Base-by-base conservation (phyloP, 495 filamentous ascomycete genomes). In the Daldinia bambusicola region DNA sequence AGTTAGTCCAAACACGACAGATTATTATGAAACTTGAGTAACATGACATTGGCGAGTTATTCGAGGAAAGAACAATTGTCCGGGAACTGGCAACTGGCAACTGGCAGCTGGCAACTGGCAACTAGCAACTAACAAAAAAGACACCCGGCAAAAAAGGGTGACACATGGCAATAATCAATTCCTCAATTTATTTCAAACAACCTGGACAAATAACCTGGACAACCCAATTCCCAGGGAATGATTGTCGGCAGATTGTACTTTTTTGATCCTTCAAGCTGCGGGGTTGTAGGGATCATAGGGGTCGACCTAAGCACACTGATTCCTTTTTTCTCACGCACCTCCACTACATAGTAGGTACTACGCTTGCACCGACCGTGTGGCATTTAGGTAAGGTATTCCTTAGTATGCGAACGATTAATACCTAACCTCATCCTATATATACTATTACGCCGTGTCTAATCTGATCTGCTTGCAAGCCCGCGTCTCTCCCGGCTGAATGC, bases 231-330 rank as follows among this genome's bases (percentile, higher is more conserved):
- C 6, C 36, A 62, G 56, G 62, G 20, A 57, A 60, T 56, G 69
- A 72, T 72, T 64, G 22, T 63, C 64, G 63, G 69, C 48, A 72
- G 69, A 71, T 71, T 45, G 14, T 60, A 53, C 69, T 61, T 48
- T 41, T 62, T 55, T 40, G 31, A 68, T 72, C 70, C 70, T 65
- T 72, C 70, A 61, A 16, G 16, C 61, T 72, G 70, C 61, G 70
- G 70, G 70, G 70, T 36, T 10, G 9, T 36, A 26, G 26, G 26
- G 26, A 26, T 26, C 26, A 3, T 36, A 10, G 64, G 70, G 70
- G 70, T 63, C 40, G 26, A 30, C n/a, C n/a, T 18, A n/a, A n/a
- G n/a, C n/a, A 20, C 26, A 26, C 26, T 26, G 26, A 55, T 1
- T 55, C n/a, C n/a, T 34, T 51, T 30, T 20, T 45, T 12, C 30